Conservation (phyloP, 345 rosid species). For the Ricinus communis region DNA sequence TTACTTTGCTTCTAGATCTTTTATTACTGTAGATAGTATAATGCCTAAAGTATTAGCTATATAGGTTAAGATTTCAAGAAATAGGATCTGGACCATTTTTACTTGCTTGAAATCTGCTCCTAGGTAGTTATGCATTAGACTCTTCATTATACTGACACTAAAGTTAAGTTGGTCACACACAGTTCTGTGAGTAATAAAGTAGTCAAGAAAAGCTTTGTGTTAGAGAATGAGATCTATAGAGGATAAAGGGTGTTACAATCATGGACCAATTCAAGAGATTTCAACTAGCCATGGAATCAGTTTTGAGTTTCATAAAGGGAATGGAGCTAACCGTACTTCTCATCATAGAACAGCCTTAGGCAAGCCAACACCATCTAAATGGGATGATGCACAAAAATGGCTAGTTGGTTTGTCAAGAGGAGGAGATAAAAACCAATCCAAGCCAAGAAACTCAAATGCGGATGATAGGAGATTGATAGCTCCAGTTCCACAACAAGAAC, state of each 20-base stretch:
- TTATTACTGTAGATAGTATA: not conserved
- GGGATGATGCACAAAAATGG: constrained; percentile 99
- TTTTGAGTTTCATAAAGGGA: constrained; percentile 76
- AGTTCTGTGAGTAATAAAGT: constrained; percentile 14
- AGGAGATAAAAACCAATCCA: constrained; percentile 49
- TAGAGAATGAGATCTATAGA: constrained; percentile 70
- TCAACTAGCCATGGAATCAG: constrained; percentile 34
- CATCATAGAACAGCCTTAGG: constrained; percentile 77
- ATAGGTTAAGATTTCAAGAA: not conserved
- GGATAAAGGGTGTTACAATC: constrained; percentile 49
- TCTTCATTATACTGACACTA: not conserved
- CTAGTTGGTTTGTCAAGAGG: constrained; percentile 71
- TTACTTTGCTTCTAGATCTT: constrained; percentile 1
- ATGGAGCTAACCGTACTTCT: constrained; percentile 48
- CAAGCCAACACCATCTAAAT: constrained; percentile 88
- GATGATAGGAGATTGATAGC: constrained; percentile 89
- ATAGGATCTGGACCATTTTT: constrained; percentile 11
- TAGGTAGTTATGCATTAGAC: not conserved
- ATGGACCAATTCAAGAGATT: constrained; percentile 54
- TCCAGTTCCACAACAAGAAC: constrained; percentile 69
- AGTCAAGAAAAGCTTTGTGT: constrained; percentile 9
- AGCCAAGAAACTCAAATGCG: constrained; percentile 85
- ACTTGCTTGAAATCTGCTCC: not conserved
- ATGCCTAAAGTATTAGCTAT: not conserved
- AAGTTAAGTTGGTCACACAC: constrained; percentile 11